Conservation (phyloP, 192 early-diverging fungal species). For the Cladochytrium replicatum region DNA sequence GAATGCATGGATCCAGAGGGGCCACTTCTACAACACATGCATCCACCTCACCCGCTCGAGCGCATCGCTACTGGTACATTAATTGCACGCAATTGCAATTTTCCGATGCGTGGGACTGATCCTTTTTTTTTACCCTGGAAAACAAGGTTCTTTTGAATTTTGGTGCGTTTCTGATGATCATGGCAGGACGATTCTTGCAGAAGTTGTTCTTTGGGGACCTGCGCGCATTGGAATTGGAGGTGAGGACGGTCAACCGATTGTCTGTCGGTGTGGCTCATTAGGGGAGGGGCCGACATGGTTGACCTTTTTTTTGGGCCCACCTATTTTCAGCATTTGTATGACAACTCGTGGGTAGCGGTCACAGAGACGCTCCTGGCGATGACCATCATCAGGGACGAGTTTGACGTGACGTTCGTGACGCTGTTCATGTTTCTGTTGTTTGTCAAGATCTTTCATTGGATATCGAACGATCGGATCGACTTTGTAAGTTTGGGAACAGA, state of each 20-base stretch:
- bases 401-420: conserved; percentile 73
- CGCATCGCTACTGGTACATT: conserved; percentile 77
- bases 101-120: too few relatives aligned
- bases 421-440: conserved; percentile 83
- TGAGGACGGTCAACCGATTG: conserved; percentile 10
- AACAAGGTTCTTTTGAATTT: conserved; percentile 68
- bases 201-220: conserved; percentile 84
- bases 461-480: conserved; percentile 81
- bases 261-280: neutral
- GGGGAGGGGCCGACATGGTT: neutral
- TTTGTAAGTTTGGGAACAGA: conserved; percentile 39
- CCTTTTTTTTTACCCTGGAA: conserved; percentile 3
- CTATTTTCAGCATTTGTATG: conserved; percentile 77
- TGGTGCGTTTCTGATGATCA: conserved; percentile 64
- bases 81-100: too few relatives aligned
- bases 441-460: conserved; percentile 95
- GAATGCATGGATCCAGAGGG: conserved; percentile 24
- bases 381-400: conserved; percentile 93
- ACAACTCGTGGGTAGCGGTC: conserved; percentile 93
- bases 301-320: neutral
- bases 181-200: conserved; percentile 68
- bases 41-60: conserved; percentile 81
- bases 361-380: conserved; percentile 94
- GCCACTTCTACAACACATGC: conserved; percentile 83
- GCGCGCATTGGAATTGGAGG: conserved; percentile 87